Evolutionary conservation across 1,284 basidiomycete species (phyloP).

Genomic region (Rhodofomes roseus): DNA sequence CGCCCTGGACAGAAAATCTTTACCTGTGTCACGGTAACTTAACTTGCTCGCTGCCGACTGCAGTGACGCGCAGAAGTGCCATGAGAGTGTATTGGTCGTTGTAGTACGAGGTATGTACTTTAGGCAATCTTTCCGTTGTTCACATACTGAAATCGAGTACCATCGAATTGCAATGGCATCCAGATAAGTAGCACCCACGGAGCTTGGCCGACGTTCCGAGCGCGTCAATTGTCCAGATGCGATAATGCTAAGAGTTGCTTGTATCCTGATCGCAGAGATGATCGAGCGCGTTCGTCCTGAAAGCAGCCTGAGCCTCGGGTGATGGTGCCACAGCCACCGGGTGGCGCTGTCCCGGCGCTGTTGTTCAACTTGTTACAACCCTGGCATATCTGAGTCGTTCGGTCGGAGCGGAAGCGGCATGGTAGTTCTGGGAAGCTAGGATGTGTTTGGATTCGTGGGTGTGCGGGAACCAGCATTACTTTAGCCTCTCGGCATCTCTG

Average conservation of each 20-base stretch:
- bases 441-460: too few species aligned
- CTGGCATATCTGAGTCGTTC: too few species aligned
- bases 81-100: too few species aligned
- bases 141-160: background rate
- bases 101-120: background rate
- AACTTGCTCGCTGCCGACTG: too few species aligned
- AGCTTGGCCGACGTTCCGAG: background rate
- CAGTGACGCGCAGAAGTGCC: too few species aligned
- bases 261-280: background rate
- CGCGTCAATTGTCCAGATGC: background rate
- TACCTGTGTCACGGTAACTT: too few species aligned
- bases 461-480: too few species aligned
- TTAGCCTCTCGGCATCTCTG: too few species aligned
- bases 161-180: too few species aligned
- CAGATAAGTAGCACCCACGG: background rate
- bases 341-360: background rate
- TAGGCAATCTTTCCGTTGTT: background rate
- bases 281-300: background rate
- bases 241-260: background rate
- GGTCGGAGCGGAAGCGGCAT: too few species aligned
- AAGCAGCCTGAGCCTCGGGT: background rate
- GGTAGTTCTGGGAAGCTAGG: too few species aligned
- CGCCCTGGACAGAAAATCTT: too few species aligned
- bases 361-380: background rate
- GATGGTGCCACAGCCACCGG: background rate